Evolutionary conservation across 257 asterid genomes (phyloP).

Genomic region (Ilex asprella): DNA sequence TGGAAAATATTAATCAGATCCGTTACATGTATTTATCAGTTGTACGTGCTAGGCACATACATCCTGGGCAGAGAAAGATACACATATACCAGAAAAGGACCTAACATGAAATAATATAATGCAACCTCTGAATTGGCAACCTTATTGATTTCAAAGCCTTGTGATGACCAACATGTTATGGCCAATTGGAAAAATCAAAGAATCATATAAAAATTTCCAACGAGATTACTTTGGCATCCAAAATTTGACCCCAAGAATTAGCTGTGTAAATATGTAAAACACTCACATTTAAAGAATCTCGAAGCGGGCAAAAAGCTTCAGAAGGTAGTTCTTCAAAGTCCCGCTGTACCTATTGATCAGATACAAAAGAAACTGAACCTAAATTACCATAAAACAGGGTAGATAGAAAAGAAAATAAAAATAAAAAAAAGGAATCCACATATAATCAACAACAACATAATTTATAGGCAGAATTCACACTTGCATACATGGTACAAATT

Average conservation of each 20-base stretch:
- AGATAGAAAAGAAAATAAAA: conserved; percentile 1
- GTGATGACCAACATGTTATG: background rate
- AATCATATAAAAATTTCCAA: conserved; percentile 6
- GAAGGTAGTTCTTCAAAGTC: conserved; percentile 98
- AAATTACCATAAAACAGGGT: conserved; percentile 1
- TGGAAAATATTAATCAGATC: too few relatives aligned
- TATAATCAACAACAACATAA: conserved; percentile 2
- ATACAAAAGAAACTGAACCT: conserved; percentile 6
- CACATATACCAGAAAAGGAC: too few relatives aligned
- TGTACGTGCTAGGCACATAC: too few relatives aligned
- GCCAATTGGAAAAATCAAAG: background rate
- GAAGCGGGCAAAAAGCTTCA: conserved; percentile 87
- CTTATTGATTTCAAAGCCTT: background rate
- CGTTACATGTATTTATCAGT: too few relatives aligned
- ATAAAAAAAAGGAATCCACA: conserved; percentile 9
- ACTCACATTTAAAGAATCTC: conserved; percentile 86
- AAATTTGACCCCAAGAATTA: background rate
- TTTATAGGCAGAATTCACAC: background rate
- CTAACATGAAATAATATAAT: too few relatives aligned
- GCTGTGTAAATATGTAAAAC: background rate
- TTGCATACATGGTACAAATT: background rate
- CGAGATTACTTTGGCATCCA: background rate
- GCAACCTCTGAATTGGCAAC: background rate
- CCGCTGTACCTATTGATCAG: conserved; percentile 74
- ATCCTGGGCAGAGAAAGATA: too few relatives aligned